These are phyloP conservation scores for Bauhinia variegata DNA, from an alignment of 306 rosid species.

Conservation along the genomic window DNA sequence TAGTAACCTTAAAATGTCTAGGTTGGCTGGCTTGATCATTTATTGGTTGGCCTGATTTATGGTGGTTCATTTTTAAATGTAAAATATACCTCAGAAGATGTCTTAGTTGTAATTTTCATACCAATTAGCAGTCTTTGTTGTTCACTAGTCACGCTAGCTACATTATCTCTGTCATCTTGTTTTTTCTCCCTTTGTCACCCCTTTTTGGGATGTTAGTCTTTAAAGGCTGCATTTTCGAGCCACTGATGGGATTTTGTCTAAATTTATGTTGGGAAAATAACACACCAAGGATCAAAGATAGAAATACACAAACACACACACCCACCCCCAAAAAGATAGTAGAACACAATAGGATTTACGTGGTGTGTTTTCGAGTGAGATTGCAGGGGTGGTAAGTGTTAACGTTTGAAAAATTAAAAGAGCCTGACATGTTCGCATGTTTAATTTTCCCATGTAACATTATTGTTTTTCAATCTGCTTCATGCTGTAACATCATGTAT, in stretches of 20 bases:
- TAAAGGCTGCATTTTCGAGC: not conserved
- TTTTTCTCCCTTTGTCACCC: not conserved
- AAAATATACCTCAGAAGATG: not conserved
- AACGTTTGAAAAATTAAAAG: not conserved
- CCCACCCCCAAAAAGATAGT: too few species aligned
- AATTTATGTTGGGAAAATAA: too few species aligned
- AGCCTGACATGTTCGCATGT: not conserved
- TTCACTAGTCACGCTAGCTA: not conserved
- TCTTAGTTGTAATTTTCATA: not conserved
- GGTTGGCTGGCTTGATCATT: too few species aligned
- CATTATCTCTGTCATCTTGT: not conserved
- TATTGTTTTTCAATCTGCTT: conserved; percentile 26
- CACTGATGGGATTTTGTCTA: conserved; percentile 1
- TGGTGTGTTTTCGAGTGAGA: conserved; percentile 5
- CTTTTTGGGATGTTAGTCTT: not conserved
- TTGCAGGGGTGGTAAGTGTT: not conserved
- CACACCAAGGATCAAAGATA: too few species aligned
- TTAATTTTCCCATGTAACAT: conserved; percentile 3
- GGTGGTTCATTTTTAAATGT: conserved; percentile 9
- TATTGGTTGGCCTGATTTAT: too few species aligned
- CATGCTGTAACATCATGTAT: conserved; percentile 6
- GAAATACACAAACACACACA: too few species aligned
- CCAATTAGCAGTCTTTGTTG: not conserved
- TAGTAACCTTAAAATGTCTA: too few species aligned
- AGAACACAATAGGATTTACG: too few species aligned